phyloP scores from a whole-genome alignment of 1,284 basidiomycete genomes.

The Cryptococcus wingfieldii region DNA sequence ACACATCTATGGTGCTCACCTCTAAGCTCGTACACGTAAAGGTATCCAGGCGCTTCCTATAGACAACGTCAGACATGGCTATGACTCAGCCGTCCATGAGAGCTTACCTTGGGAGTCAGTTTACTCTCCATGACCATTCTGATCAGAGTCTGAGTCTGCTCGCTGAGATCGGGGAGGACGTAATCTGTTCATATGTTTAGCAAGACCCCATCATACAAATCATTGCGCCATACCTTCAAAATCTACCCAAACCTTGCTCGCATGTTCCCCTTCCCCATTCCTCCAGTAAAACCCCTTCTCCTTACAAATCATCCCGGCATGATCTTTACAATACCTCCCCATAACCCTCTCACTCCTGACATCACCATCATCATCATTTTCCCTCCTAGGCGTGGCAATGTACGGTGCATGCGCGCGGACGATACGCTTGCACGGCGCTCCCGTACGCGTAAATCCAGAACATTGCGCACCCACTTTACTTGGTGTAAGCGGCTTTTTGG shows the following conservation, averaged over 20 bases:
- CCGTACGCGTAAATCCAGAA: conserved; percentile 43
- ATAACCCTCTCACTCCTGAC: conserved; percentile 13
- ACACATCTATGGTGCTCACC: conserved; percentile 16
- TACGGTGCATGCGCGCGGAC: conserved; percentile 37
- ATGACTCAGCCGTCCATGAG: not conserved
- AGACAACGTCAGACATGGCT: not conserved
- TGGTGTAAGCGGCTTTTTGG: not conserved
- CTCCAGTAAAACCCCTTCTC: conserved; percentile 44
- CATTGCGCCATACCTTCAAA: conserved; percentile 33
- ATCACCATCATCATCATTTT: conserved; percentile 11
- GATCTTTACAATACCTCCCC: conserved; percentile 46
- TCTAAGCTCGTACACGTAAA: conserved; percentile 48
- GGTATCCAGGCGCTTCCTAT: conserved; percentile 42
- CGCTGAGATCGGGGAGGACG: conserved; percentile 40
- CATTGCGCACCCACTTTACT: conserved; percentile 25
- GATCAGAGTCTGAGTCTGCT: conserved; percentile 46
- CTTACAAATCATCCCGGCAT: conserved; percentile 44
- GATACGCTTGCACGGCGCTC: conserved; percentile 43
- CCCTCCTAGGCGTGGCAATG: conserved; percentile 11
- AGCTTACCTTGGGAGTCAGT: conserved; percentile 35
- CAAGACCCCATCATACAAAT: not conserved
- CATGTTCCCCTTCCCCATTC: conserved; percentile 8
- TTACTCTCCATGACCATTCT: conserved; percentile 47
- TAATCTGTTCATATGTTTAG: conserved; percentile 23
- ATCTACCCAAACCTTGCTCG: conserved; percentile 33